phyloP scores from a whole-genome alignment of 257 asterid genomes.

The Echites panduratus region DNA sequence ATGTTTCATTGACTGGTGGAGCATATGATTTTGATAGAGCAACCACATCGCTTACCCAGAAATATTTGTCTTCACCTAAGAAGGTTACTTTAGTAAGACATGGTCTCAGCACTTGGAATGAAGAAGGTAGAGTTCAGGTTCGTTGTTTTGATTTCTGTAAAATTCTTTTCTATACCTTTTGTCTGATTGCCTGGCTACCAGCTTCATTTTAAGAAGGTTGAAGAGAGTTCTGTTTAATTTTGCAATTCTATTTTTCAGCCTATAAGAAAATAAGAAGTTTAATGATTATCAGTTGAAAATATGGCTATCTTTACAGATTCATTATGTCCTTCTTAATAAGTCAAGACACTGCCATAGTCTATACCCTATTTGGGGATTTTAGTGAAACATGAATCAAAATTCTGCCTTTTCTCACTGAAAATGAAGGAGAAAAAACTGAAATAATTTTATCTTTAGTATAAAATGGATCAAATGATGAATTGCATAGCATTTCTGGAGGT shows the following conservation, averaged over 20 bases:
- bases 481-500: background rate
- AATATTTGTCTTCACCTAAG: slow-evolving; percentile 51
- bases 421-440: background rate
- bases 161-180: background rate
- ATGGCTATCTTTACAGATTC: background rate
- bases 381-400: background rate
- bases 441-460: background rate
- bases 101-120: slow-evolving; percentile 80
- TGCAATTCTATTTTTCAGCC: background rate
- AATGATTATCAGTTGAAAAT: background rate
- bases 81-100: slow-evolving; percentile 67
- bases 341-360: background rate
- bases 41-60: slow-evolving; percentile 52
- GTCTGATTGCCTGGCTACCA: background rate
- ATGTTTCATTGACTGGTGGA: slow-evolving; percentile 55
- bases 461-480: background rate
- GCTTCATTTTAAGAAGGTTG: background rate
- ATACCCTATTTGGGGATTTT: background rate
- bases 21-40: slow-evolving; percentile 59
- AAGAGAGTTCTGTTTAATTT: background rate
- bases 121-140: slow-evolving; percentile 77
- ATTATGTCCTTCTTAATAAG: background rate
- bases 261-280: background rate
- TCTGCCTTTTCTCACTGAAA: background rate
- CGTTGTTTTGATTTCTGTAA: slow-evolving; percentile 18